Conservation (phyloP, 768 basidiomycete species). For the Tricholoma terreum region DNA sequence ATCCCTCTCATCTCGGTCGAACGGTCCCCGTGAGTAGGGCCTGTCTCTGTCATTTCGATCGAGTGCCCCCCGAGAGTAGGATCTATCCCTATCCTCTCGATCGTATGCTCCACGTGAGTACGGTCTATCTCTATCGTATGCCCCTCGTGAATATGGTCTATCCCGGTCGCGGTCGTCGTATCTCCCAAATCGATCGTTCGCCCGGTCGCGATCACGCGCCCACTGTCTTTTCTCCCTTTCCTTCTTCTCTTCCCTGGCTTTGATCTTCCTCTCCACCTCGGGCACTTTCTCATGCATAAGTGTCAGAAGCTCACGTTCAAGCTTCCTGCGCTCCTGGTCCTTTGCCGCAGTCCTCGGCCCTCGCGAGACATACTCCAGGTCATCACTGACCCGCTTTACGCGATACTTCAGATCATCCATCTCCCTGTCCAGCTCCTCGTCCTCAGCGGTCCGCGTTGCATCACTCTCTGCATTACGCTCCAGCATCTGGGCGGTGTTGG, state of each 20-base stretch:
- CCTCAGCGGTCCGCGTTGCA: slow-evolving; percentile 64
- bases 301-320: slow-evolving; percentile 83
- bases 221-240: slow-evolving; percentile 78
- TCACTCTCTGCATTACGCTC: slow-evolving; percentile 70
- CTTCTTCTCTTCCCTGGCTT: slow-evolving; percentile 71
- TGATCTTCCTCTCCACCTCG: slow-evolving; percentile 81
- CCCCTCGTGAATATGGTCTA: slow-evolving; percentile 29
- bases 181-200: slow-evolving; percentile 78
- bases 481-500: slow-evolving; percentile 75
- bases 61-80: slow-evolving; percentile 13
- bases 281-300: slow-evolving; percentile 91
- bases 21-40: slow-evolving; percentile 13
- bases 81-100: slow-evolving; percentile 24
- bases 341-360: slow-evolving; percentile 68
- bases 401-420: slow-evolving; percentile 82
- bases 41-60: slow-evolving; percentile 21
- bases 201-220: slow-evolving; percentile 72
- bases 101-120: slow-evolving; percentile 47
- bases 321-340: slow-evolving; percentile 80
- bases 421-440: slow-evolving; percentile 89
- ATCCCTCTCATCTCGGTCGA: slow-evolving; percentile 3
- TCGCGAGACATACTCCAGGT: slow-evolving; percentile 81
- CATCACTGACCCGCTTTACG: slow-evolving; percentile 85
- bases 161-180: slow-evolving; percentile 54
- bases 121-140: slow-evolving; percentile 49